Evolutionary conservation across 2,329 filamentous ascomycete species (phyloP).

Genomic region (Cladosporium cucumerinum): DNA sequence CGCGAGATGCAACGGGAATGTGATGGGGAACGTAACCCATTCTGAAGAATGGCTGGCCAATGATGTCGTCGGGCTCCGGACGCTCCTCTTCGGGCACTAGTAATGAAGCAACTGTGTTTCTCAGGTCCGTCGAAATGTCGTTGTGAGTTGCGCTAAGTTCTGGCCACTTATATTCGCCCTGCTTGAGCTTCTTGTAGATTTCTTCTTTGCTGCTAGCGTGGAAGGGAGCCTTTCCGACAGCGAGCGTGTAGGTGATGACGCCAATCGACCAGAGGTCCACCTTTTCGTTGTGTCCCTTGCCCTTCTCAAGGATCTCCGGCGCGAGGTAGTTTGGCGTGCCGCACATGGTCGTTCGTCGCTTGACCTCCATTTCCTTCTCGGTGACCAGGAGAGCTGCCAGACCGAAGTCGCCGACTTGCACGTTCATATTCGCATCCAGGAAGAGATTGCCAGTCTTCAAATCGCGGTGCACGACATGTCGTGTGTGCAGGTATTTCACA

Average conservation of each 20-base stretch:
- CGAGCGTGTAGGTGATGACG: conserved; percentile 97
- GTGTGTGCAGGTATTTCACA: conserved; percentile 95
- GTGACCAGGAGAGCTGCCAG: conserved; percentile 88
- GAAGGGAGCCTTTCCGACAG: conserved; percentile 93
- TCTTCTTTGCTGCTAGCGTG: conserved; percentile 87
- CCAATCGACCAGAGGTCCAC: conserved; percentile 98
- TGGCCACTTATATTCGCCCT: conserved; percentile 78
- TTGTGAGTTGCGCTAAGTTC: conserved; percentile 62
- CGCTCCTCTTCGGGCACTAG: conserved; percentile 71
- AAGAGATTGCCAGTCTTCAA: conserved; percentile 99
- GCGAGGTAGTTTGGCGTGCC: conserved; percentile 98
- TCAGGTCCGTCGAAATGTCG: conserved; percentile 70
- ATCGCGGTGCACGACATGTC: conserved; percentile 94
- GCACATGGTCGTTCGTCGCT: conserved; percentile 85
- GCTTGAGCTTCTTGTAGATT: conserved; percentile 68
- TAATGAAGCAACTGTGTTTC: conserved; percentile 73
- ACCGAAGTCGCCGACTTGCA: conserved; percentile 97
- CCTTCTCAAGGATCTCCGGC: conserved; percentile 92
- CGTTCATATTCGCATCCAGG: conserved; percentile 89
- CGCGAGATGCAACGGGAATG: conserved; percentile 46
- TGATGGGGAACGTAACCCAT: conserved; percentile 67
- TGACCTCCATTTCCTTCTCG: conserved; percentile 79
- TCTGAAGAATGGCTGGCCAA: conserved; percentile 76
- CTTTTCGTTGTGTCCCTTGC: conserved; percentile 93
- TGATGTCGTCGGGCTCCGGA: conserved; percentile 72